Percentiles rank a stretch among this genome's conserved stretches.
phyloP scores from a whole-genome alignment of 139 green algal species.

The Astrephomene gubernaculifera region DNA sequence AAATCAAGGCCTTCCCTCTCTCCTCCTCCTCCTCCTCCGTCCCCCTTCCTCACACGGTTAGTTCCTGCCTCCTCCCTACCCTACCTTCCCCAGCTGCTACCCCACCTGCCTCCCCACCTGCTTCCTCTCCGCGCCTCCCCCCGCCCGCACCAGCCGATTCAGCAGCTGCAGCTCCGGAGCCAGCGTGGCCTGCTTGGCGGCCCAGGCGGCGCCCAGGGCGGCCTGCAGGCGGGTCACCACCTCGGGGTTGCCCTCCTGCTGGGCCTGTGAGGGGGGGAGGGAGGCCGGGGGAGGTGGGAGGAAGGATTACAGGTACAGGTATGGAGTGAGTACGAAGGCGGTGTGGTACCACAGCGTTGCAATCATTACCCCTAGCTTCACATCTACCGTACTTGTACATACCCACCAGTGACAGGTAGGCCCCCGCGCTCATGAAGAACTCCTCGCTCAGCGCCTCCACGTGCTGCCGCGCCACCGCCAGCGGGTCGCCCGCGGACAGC shows the following conservation, averaged over 20 bases:
- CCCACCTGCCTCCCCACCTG: not conserved
- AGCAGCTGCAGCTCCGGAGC: constrained; percentile 41
- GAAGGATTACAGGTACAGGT: not conserved
- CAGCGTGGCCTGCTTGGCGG: constrained; percentile 35
- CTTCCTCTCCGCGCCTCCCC: not conserved
- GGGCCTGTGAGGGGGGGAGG: not conserved
- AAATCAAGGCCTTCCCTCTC: not conserved
- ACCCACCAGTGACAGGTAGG: constrained; percentile 4
- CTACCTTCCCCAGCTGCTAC: not conserved
- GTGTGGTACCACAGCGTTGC: not conserved
- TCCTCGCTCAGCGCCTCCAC: constrained; percentile 34
- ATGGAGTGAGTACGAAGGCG: not conserved
- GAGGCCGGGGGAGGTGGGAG: not conserved
- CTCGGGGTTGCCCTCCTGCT: constrained; percentile 30
- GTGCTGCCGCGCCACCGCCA: not conserved
- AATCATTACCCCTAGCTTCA: not conserved
- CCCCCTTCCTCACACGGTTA: not conserved
- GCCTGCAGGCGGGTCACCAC: constrained; percentile 6
- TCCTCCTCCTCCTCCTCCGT: not conserved
- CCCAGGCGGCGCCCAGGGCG: constrained; percentile 22
- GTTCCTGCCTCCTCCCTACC: not conserved
- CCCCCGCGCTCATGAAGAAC: constrained; percentile 8
- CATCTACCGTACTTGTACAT: not conserved
- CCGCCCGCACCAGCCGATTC: constrained; percentile 18
- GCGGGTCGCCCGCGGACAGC: not conserved